These are phyloP conservation scores for Floccularia luteovirens DNA, from an alignment of 768 basidiomycete genomes.

Conservation along the genomic window DNA sequence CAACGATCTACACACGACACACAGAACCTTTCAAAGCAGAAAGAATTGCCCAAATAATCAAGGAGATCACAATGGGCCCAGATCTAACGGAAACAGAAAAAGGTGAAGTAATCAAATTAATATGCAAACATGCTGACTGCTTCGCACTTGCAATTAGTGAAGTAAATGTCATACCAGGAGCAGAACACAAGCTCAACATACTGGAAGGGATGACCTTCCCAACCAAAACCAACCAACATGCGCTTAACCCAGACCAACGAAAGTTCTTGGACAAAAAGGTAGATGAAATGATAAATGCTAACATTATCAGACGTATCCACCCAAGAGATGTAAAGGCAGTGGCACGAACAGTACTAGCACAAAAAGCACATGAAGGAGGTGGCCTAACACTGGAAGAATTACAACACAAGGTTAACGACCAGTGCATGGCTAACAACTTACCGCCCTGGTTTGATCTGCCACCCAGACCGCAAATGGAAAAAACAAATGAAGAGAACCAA, in stretches of 20 bases:
- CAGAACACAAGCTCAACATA: slow-evolving; percentile 24
- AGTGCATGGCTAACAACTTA: slow-evolving; percentile 19
- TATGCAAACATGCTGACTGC: slow-evolving; percentile 24
- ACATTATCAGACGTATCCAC: slow-evolving; percentile 19
- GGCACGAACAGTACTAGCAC: slow-evolving; percentile 22
- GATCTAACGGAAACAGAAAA: slow-evolving; percentile 20
- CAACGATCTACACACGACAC: slow-evolving; percentile 10
- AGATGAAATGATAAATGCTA: slow-evolving; percentile 23
- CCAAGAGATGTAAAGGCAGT: slow-evolving; percentile 26
- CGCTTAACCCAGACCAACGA: slow-evolving; percentile 21
- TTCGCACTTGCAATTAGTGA: slow-evolving; percentile 31
- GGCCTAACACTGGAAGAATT: slow-evolving; percentile 26
- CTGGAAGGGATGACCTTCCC: slow-evolving; percentile 17
- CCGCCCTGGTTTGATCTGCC: slow-evolving; percentile 12
- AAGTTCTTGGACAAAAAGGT: slow-evolving; percentile 20
- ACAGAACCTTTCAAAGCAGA: slow-evolving; percentile 16
- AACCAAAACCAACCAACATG: slow-evolving; percentile 21
- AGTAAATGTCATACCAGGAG: slow-evolving; percentile 21
- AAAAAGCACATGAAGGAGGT: slow-evolving; percentile 22
- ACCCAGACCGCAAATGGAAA: slow-evolving; percentile 7
- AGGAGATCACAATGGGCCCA: slow-evolving; percentile 14
- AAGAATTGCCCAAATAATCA: slow-evolving; percentile 12
- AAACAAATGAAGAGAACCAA: not conserved
- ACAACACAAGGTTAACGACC: slow-evolving; percentile 20
- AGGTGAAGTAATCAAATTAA: slow-evolving; percentile 10